Conservation (phyloP, 352 stramenopile species). For the Globisporangium megalacanthum region DNA sequence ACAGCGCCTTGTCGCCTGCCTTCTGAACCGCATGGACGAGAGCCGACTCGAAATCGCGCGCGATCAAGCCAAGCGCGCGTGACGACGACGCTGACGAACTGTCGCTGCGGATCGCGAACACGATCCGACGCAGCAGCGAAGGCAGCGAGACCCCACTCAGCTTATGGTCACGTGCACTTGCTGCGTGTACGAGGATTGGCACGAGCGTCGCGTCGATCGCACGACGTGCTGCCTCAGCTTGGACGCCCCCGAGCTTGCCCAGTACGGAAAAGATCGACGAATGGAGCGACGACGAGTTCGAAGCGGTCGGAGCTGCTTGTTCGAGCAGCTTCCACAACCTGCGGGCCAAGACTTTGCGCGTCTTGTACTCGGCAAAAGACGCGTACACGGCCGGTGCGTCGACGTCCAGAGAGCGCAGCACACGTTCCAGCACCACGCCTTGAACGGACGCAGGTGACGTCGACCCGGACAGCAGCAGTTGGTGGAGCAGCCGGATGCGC, state of each 20-base stretch:
- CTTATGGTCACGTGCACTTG: background rate
- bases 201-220: constrained; percentile 21
- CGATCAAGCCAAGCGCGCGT: background rate
- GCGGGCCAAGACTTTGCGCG: constrained; percentile 26
- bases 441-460: constrained; percentile 7
- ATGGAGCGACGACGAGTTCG: constrained; percentile 18
- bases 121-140: constrained; percentile 12
- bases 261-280: constrained; percentile 26
- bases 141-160: constrained; percentile 1
- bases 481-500: constrained; percentile 11
- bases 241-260: constrained; percentile 23
- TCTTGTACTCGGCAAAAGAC: constrained; percentile 29
- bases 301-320: constrained; percentile 3
- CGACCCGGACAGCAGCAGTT: constrained; percentile 4
- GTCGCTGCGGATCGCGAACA: constrained; percentile 9
- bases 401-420: constrained; percentile 25
- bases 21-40: constrained; percentile 2
- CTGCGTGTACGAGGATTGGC: constrained; percentile 26
- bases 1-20: background rate
- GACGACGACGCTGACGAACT: background rate
- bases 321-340: constrained; percentile 37
- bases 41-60: constrained; percentile 4
- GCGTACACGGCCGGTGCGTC: constrained; percentile 9
- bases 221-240: constrained; percentile 16
- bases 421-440: constrained; percentile 27